Conservation (phyloP, 2,329 filamentous ascomycete genomes). For the Xylaria sp. region DNA sequence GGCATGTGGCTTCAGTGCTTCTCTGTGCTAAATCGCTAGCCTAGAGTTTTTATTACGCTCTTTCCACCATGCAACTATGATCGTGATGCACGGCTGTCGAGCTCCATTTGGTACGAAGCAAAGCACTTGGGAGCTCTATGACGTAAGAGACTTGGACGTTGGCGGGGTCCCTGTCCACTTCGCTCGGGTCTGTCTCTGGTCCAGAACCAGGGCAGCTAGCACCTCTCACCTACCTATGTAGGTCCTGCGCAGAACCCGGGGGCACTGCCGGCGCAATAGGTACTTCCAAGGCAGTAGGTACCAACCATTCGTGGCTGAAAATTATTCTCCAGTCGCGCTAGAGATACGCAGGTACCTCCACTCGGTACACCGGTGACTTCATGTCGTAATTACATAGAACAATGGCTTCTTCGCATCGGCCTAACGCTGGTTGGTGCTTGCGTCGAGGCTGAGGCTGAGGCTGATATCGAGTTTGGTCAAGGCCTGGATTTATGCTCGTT, state of each 20-base stretch:
- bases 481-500: background rate
- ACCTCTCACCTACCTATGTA: too few relatives aligned
- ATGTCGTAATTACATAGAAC: background rate
- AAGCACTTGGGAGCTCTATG: conserved; percentile 27
- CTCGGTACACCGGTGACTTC: background rate
- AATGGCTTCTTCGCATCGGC: background rate
- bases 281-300: background rate
- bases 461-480: background rate
- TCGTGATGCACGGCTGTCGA: conserved; percentile 25
- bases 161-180: conserved; percentile 26
- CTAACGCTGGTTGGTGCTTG: background rate
- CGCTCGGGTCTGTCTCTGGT: background rate
- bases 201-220: background rate
- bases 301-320: background rate
- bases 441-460: conserved; percentile 2
- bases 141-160: conserved; percentile 39
- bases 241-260: too few relatives aligned
- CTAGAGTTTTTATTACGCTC: conserved; percentile 1
- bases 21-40: background rate
- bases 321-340: too few relatives aligned
- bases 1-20: background rate
- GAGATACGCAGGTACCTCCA: background rate
- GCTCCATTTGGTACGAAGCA: conserved; percentile 16
- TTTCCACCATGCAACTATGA: conserved; percentile 33
- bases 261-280: too few relatives aligned